Percentiles rank a stretch among this genome's conserved stretches.
phyloP scores from a whole-genome alignment of 2,329 filamentous ascomycete genomes.

The Colletotrichum chrysophilum region DNA sequence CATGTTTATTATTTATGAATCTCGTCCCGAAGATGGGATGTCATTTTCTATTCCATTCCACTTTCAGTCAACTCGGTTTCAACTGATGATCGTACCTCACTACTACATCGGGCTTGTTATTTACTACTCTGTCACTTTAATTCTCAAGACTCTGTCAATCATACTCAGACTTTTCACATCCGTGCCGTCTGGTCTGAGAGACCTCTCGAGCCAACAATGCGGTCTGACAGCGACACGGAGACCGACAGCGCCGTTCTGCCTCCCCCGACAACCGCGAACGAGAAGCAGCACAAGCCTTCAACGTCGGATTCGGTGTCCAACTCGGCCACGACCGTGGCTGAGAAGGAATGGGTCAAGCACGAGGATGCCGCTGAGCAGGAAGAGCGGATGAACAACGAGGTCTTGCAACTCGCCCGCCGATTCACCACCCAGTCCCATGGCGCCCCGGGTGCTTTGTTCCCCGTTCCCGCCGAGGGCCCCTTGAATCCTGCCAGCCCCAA shows the following conservation, averaged over 20 bases:
- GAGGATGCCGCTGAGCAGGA: not conserved
- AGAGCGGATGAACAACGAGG: conserved; percentile 14
- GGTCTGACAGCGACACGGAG: not conserved
- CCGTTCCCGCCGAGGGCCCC: conserved; percentile 25
- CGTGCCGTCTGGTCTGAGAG: not conserved
- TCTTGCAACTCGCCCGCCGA: conserved; percentile 32
- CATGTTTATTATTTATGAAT: not conserved
- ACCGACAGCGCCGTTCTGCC: not conserved
- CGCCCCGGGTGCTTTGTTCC: conserved; percentile 30
- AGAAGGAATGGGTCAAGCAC: not conserved
- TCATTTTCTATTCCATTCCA: not conserved
- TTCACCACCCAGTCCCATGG: conserved; percentile 28
- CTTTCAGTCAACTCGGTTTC: not conserved
- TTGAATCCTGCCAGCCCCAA: conserved; percentile 43
- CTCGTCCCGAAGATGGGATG: not conserved
- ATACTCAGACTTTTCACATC: not conserved
- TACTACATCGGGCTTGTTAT: not conserved
- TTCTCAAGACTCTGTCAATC: not conserved
- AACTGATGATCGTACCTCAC: not conserved
- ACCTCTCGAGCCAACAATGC: not conserved
- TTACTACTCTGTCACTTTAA: not conserved
- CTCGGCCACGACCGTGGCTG: not conserved
- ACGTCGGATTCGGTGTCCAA: not conserved
- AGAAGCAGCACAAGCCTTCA: not conserved
- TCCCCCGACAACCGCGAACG: not conserved